phyloP scores from a whole-genome alignment of 2,329 filamentous ascomycete genomes.

The Talaromyces sp. region DNA sequence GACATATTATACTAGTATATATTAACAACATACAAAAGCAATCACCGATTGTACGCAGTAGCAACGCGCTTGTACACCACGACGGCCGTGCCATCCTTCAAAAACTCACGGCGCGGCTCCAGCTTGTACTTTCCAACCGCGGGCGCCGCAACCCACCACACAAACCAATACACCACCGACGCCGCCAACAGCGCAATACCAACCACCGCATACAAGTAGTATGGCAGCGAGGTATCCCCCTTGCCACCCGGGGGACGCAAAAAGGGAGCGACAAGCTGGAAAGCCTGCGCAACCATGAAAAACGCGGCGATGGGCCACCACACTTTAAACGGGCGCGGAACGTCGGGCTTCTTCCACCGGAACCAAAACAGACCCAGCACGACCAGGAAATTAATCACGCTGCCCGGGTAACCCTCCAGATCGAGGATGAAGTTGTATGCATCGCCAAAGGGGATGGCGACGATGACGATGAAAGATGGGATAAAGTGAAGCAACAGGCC shows the following conservation, averaged over 20 bases:
- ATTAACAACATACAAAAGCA: neutral
- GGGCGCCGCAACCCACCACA: conserved; percentile 17
- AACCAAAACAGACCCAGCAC: conserved; percentile 51
- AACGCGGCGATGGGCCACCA: conserved; percentile 24
- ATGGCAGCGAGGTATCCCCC: conserved; percentile 45
- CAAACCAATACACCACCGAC: conserved; percentile 47
- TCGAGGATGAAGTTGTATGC: conserved; percentile 55
- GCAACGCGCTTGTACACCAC: conserved; percentile 15
- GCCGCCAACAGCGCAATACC: conserved; percentile 41
- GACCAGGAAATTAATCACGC: conserved; percentile 26
- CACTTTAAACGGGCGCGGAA: conserved; percentile 8
- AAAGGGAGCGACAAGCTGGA: conserved; percentile 57
- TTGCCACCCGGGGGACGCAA: conserved; percentile 40
- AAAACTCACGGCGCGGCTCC: conserved; percentile 12
- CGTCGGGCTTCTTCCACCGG: conserved; percentile 14
- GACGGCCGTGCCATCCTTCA: conserved; percentile 18
- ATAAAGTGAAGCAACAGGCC: conserved; percentile 55
- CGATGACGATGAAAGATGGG: conserved; percentile 56
- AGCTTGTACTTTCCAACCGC: conserved; percentile 14
- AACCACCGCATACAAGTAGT: conserved; percentile 46
- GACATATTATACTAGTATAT: neutral
- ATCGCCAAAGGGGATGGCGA: conserved; percentile 58
- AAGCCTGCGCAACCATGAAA: conserved; percentile 58
- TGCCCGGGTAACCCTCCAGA: conserved; percentile 18
- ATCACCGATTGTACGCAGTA: neutral